Percentiles rank a stretch among this genome's conserved stretches.
Conservation (phyloP, 2,329 filamentous ascomycete genomes). For the Hymenoscyphus repandus region DNA sequence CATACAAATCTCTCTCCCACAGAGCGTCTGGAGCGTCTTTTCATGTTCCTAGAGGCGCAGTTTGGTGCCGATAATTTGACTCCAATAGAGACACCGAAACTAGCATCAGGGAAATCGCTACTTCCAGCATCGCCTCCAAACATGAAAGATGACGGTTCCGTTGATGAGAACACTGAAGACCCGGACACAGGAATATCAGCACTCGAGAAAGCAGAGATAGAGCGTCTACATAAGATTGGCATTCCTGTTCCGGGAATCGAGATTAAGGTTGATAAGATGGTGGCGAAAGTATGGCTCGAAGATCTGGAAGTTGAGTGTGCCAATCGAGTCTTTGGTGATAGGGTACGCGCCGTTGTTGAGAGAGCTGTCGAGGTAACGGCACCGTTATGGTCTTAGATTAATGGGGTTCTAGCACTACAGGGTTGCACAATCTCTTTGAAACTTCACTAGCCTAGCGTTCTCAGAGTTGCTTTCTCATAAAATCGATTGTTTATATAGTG, state of each 20-base stretch:
- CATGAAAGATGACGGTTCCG: slow-evolving; percentile 20
- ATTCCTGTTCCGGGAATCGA: slow-evolving; percentile 87
- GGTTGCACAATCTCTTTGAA: background rate
- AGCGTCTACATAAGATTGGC: slow-evolving; percentile 73
- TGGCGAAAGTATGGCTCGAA: slow-evolving; percentile 88
- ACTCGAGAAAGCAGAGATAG: slow-evolving; percentile 57
- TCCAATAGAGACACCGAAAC: slow-evolving; percentile 64
- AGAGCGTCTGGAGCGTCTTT: slow-evolving; percentile 77
- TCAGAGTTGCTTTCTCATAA: background rate
- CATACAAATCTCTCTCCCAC: slow-evolving; percentile 67
- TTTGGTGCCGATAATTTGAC: slow-evolving; percentile 80
- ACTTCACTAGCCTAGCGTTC: background rate
- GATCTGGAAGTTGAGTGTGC: slow-evolving; percentile 82
- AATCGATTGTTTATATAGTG: too few species aligned
- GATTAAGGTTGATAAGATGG: slow-evolving; percentile 82
- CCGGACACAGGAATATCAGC: slow-evolving; percentile 34
- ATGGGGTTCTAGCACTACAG: background rate
- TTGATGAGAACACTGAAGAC: slow-evolving; percentile 29
- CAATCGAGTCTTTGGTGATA: slow-evolving; percentile 72
- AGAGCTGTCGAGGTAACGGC: slow-evolving; percentile 82
- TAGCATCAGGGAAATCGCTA: slow-evolving; percentile 36
- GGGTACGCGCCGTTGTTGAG: slow-evolving; percentile 85
- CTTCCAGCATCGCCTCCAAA: slow-evolving; percentile 15
- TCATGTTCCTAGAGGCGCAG: slow-evolving; percentile 95
- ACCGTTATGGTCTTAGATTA: slow-evolving; percentile 46